phyloP scores from a whole-genome alignment of 1,139 yeast species.

The Protomyces inouyei region DNA sequence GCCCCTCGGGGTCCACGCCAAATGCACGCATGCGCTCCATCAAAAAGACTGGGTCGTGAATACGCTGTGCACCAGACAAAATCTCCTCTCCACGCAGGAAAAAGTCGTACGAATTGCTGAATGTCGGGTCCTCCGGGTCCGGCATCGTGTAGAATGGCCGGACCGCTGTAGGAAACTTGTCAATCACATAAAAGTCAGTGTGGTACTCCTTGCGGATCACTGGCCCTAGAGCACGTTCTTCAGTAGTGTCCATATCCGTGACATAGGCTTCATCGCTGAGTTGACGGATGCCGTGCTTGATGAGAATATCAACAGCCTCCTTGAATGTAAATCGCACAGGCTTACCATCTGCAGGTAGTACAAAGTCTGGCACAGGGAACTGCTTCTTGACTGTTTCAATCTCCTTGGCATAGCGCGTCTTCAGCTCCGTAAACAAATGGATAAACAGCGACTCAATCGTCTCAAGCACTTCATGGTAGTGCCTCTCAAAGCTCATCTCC shows the following conservation, averaged over 20 bases:
- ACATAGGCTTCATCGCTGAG: constrained; percentile 39
- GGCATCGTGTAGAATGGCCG: constrained; percentile 99
- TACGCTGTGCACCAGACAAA: constrained; percentile 97
- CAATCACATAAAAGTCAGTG: constrained; percentile 95
- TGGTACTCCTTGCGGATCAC: constrained; percentile 88
- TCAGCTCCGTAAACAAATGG: constrained; percentile 79
- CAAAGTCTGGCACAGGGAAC: constrained; percentile 96
- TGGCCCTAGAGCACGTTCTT: constrained; percentile 88
- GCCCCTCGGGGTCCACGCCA: constrained; percentile 71
- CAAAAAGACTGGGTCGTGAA: constrained; percentile 84
- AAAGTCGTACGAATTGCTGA: constrained; percentile 68
- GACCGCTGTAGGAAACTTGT: constrained; percentile 91
- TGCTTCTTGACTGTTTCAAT: constrained; percentile 88
- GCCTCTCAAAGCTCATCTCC: constrained; percentile 98
- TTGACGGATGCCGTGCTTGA: constrained; percentile 55
- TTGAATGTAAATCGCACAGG: constrained; percentile 86
- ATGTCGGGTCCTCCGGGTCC: constrained; percentile 75
- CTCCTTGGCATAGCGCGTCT: constrained; percentile 71
- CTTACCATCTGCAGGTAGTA: constrained; percentile 71
- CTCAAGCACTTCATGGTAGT: constrained; percentile 90
- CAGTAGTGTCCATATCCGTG: constrained; percentile 78
- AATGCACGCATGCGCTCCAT: constrained; percentile 75
- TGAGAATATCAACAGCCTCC: constrained; percentile 82
- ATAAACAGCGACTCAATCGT: constrained; percentile 77
- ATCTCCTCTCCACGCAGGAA: constrained; percentile 99